Conservation (phyloP, 225 moss, liverwort and hornwort species). For the Bryum argenteum region DNA sequence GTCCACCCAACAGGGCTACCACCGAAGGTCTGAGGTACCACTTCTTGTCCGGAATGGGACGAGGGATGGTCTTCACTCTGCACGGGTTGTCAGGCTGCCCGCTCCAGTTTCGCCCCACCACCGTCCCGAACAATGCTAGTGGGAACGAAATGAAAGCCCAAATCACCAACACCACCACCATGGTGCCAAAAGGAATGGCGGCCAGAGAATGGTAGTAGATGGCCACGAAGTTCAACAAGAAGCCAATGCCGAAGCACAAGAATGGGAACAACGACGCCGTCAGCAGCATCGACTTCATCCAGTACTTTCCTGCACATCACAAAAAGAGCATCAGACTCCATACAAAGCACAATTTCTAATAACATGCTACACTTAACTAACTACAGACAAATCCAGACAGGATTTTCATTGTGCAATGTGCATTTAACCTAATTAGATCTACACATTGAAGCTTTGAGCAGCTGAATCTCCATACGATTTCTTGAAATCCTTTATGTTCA, state of each 20-base stretch:
- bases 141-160: constrained; percentile 99
- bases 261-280: constrained; percentile 99
- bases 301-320: constrained; percentile 84
- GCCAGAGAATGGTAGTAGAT: constrained; percentile 95
- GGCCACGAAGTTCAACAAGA: constrained; percentile 89
- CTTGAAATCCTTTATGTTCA: too few species aligned
- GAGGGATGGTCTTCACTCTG: constrained; percentile 96
- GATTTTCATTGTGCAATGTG: too few species aligned
- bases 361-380: too few species aligned
- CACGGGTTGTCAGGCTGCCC: constrained; percentile 98
- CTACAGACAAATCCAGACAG: too few species aligned
- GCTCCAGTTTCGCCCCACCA: constrained; percentile 98
- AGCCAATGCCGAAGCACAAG: constrained; percentile 88
- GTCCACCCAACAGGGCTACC: constrained; percentile 86
- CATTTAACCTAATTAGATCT: too few species aligned
- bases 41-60: constrained; percentile 97
- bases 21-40: constrained; percentile 92
- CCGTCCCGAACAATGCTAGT: constrained; percentile 90
- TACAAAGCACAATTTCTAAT: too few species aligned
- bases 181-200: constrained; percentile 97
- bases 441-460: too few species aligned
- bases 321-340: not conserved
- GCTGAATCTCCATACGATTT: too few species aligned
- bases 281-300: constrained; percentile 99
- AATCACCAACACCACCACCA: constrained; percentile 95